Base-by-base conservation (phyloP, 75 land plant genomes). In the Pinus taeda region DNA sequence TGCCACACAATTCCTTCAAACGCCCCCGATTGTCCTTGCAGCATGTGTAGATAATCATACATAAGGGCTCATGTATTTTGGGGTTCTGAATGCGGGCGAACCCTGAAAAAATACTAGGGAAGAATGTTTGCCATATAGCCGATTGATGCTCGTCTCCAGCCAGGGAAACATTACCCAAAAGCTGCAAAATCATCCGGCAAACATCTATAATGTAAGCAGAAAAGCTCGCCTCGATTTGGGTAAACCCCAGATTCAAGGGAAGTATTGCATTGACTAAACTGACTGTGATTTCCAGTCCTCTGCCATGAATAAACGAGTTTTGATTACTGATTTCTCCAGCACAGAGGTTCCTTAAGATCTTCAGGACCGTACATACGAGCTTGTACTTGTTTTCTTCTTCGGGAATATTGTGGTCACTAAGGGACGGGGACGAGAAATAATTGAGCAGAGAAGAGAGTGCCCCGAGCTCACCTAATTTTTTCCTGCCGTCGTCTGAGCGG, bases 31-130 rank as follows among this genome's bases (percentile, higher is more conserved):
- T 83, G 14, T 81, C 86, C 63, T 81, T 78, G 76, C 82, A 86
- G 75, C 87, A 88, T 12, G 84, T 75, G 76, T 88, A 89, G 8
- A 92, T 21, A 11, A 94, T 45, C 97, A 86, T 92, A 69, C 87
- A 90, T 71, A 92, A 75, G 6, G 88, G 85, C 80, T 84, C 97
- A 71, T 77, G 79, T 21, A 83, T 81, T 33, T 84, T 85, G 39
- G 59, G 15, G 6, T 75, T 83, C 26, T 63, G 73, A 57, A 90
- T 59, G 11, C 29, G 22, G 4, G 95, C 91, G 58, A 94, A 22
- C 53, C 77, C 75, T n/a, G 59, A 36, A 80, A 94, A 84, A 66
- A 66, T 73, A 4, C 20, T 57, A 0, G 91, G 91, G 39, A 90
- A 94, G 42, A 86, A 75, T 4, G 57, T 26, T 55, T 57, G 12